Evolutionary conservation across 345 rosid genomes (phyloP), one percentile per base, ranked within the genome.

Genomic region (Odontarrhena argentea): DNA sequence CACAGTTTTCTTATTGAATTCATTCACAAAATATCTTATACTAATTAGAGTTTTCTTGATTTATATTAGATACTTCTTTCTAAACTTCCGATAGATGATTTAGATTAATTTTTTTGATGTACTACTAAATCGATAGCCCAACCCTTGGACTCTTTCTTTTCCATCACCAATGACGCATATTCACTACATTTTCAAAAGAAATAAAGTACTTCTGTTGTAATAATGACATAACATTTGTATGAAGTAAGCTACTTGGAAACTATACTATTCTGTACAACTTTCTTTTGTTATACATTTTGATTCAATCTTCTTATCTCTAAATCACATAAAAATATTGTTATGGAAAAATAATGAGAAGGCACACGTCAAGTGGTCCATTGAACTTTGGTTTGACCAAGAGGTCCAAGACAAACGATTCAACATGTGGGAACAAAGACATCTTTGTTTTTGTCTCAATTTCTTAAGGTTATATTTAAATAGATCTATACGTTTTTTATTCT

Each of bases 401-500:
- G 32, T 28, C 32, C 22, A 8, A 36, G 32, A 28, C 32, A 32
- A 49, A 37, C n/a, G 6, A 37, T 50, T 24, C 14, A 34, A 34
- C 46, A 8, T 37, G 67, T 34, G 7, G n/a, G 36, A 64, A 52
- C 55, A 22, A 44, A 45, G 22, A 12, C 55, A 50, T 49, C 8
- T 40, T 32, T 69, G 66, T 60, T 44, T 69, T 18, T 14, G 6
- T 60, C 73, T 60, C 66, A 59, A 58, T 68, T 68, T 48, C 38
- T 37, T 37, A 25, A 67, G 18, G 48, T 13, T 56, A n/a, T 13
- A 56, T 68, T 1, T 32, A 3, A 4, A 32, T 32, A 5, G 7
- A 32, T 32, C 36, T 5, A 28, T 40, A 58, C 41, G 12, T 46
- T 56, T 46, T 36, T 7, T 28, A 58, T 28, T 41, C 72, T 11